Conservation (phyloP, 2,329 filamentous ascomycete species). For the Colletotrichum sp. region DNA sequence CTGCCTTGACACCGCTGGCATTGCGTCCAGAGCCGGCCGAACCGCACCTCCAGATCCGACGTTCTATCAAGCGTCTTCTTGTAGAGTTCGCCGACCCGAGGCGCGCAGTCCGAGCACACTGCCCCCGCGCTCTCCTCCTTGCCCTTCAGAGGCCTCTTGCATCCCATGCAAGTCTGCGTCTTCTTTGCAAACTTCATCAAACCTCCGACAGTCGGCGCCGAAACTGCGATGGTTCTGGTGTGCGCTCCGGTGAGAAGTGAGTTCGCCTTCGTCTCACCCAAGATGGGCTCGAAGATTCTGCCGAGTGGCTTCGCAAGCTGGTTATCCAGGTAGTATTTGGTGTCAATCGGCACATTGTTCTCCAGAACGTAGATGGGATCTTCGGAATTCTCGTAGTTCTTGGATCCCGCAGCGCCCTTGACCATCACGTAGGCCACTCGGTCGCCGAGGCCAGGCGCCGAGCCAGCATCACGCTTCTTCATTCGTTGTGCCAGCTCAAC, state of each 20-base stretch:
- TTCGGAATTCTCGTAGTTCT: constrained; percentile 97
- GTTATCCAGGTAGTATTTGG: constrained; percentile 98
- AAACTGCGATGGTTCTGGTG: constrained; percentile 92
- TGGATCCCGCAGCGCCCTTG: constrained; percentile 85
- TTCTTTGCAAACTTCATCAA: constrained; percentile 99
- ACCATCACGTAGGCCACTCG: constrained; percentile 98
- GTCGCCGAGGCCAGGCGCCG: constrained; percentile 89
- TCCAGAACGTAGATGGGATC: constrained; percentile 97
- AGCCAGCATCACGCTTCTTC: constrained; percentile 95
- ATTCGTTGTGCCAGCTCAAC: constrained; percentile 95
- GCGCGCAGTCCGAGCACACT: constrained; percentile 85
- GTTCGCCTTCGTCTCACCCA: constrained; percentile 90
- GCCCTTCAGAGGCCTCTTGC: constrained; percentile 90
- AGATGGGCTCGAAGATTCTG: constrained; percentile 96
- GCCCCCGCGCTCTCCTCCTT: constrained; percentile 84
- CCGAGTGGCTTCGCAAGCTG: constrained; percentile 93
- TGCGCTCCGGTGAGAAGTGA: constrained; percentile 90
- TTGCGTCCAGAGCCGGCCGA: constrained; percentile 94
- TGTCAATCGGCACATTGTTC: constrained; percentile 97
- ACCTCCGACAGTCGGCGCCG: constrained; percentile 88
- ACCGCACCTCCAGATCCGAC: constrained; percentile 90
- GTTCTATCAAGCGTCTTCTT: constrained; percentile 88
- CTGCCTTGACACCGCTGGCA: constrained; percentile 97
- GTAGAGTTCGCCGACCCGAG: constrained; percentile 90
- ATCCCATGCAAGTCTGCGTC: constrained; percentile 97